Evolutionary conservation across 83 land plant species (phyloP).

Genomic region (Diphasiastrum complanatum): DNA sequence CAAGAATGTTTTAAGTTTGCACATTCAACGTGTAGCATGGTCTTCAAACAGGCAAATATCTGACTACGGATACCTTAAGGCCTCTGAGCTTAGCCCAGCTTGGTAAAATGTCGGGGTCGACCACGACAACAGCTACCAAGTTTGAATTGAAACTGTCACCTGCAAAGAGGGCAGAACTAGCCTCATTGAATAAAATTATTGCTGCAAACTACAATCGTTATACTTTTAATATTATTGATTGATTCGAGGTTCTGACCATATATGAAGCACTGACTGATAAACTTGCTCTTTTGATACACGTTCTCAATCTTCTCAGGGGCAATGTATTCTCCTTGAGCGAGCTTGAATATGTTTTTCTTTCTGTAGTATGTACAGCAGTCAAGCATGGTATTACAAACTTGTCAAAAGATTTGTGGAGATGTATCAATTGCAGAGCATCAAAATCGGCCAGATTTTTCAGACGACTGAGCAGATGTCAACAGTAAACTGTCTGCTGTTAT

Average conservation of each 20-base stretch:
- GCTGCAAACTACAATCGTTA: no score
- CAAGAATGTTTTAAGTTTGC: background rate
- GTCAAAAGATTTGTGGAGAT: no score
- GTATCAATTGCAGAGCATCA: no score
- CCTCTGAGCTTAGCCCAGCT: slow-evolving; percentile 87
- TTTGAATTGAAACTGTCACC: slow-evolving; percentile 93
- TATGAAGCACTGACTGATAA: background rate
- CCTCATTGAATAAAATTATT: no score
- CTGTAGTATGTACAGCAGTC: background rate
- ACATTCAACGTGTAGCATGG: background rate
- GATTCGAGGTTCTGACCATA: no score
- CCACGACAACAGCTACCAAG: slow-evolving; percentile 72
- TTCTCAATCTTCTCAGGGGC: slow-evolving; percentile 12
- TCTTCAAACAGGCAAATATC: background rate
- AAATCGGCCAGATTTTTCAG: no score
- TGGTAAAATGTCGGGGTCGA: slow-evolving; percentile 72
- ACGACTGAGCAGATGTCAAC: no score
- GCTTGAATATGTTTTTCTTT: slow-evolving; percentile 7
- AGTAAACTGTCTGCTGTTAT: no score
- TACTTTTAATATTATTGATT: no score
- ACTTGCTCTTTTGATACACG: slow-evolving; percentile 6
- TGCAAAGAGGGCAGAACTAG: slow-evolving; percentile 13
- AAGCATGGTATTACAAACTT: no score
- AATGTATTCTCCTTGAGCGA: slow-evolving; percentile 4
- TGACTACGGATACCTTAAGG: slow-evolving; percentile 63